Base-by-base conservation (phyloP, 202 grass and related monocot genomes). In the Panicum hallii region DNA sequence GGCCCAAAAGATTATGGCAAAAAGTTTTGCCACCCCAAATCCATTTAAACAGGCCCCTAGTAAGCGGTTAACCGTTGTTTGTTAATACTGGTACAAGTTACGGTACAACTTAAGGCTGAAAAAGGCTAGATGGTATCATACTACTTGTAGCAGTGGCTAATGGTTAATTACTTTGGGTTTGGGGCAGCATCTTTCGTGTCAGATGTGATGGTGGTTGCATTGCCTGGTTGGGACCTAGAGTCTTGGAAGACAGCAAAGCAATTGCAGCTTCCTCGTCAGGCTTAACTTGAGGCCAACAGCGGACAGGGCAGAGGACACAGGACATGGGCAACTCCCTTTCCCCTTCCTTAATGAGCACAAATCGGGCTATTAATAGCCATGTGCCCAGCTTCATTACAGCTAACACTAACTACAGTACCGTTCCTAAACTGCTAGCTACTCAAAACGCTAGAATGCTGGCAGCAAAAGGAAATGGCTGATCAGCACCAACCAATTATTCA, bases 381-480 rank as follows among this genome's bases (percentile, higher is more conserved):
- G 73, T 86, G 73, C 66, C 57, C 32, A 67, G 74, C 79, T 83
- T 86, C 57, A 83, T 86, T 72, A 20, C 41, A 41, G 67, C 11
- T 26, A 11, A n/a, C 20, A 30, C 53, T 55, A 55, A 55, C 53
- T 55, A 55, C 53, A 55, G 53, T 67, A 4, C 13, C 48, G 10
- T 58, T 69, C 8, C 41, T 30, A 53, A 0, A 47, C 26, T 22
- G 14, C 34, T 0, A 17, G 38, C 41, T 42, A 42, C 41, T 63
- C 15, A 4, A 5, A 70, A 45, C 42, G n/a, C 56, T 23, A 60
- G 8, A n/a, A 11, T 57, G 54, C 10, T 32, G 48, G 55, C 11
- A 77, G 58, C 49, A 34, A 49, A 80, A 77, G 19, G 4, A 52
- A 58, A 58, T 23, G 30, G 11, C 7, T 4, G 22, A 28, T 23